A percentile compares a stretch with the other conserved stretches of the same genome.
Conservation (phyloP, 2,329 filamentous ascomycete species). For the Orbilia blumenaviensis region DNA sequence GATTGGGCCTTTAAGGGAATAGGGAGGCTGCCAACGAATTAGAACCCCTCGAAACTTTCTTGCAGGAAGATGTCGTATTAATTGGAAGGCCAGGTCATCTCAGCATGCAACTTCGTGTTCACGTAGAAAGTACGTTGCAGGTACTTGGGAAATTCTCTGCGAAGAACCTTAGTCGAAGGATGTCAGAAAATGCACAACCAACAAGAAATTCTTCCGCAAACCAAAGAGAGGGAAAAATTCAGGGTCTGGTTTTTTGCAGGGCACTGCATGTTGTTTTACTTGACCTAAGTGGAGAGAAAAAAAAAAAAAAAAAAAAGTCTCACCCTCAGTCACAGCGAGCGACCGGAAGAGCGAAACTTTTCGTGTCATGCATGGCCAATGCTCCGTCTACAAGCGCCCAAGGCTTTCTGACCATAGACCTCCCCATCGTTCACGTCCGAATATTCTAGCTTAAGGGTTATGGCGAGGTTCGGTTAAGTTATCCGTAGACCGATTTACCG, state of each 20-base stretch:
- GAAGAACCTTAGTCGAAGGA: too few species aligned
- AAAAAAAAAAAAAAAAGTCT: slow-evolving; percentile 13
- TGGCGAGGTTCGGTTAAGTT: slow-evolving; percentile 5
- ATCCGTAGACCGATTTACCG: slow-evolving; percentile 32
- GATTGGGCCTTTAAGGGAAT: neutral
- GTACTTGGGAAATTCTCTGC: neutral
- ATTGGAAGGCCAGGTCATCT: neutral
- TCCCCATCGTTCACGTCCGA: neutral
- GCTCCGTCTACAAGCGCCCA: slow-evolving; percentile 4
- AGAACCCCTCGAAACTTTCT: neutral
- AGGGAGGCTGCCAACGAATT: neutral
- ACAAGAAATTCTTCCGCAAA: too few species aligned
- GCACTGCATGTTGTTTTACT: neutral
- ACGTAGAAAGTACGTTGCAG: neutral
- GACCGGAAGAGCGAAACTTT: neutral
- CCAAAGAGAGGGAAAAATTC: too few species aligned
- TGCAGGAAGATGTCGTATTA: neutral
- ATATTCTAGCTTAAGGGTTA: neutral
- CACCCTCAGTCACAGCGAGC: neutral
- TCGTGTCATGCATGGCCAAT: neutral
- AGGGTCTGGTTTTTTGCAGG: neutral
- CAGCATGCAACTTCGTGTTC: neutral
- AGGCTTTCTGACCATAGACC: neutral
- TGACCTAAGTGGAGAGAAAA: slow-evolving; percentile 2
- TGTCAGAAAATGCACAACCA: too few species aligned